phyloP scores from a whole-genome alignment of 2,329 filamentous ascomycete genomes.

The Fusarium pininemorale region DNA sequence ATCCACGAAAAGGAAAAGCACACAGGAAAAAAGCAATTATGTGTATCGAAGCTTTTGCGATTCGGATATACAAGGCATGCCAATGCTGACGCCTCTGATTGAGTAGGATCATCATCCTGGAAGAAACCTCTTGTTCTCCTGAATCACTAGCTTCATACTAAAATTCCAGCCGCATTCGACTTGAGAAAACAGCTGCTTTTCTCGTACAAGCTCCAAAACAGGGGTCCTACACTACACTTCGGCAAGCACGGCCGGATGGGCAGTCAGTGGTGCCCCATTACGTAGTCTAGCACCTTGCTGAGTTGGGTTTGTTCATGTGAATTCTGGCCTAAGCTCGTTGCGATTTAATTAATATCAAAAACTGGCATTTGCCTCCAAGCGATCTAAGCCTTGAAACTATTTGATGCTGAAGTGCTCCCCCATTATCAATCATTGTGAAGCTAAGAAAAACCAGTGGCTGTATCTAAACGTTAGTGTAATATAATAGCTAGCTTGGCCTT shows the following conservation, averaged over 20 bases:
- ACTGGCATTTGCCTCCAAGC: background rate
- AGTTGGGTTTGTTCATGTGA: background rate
- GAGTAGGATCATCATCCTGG: background rate
- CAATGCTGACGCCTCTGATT: background rate
- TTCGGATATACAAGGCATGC: background rate
- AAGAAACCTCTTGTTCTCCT: background rate
- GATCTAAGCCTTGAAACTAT: background rate
- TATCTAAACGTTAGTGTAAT: background rate
- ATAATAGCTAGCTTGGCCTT: background rate
- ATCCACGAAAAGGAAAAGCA: too few species aligned
- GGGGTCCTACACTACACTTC: background rate
- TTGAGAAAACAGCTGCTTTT: background rate
- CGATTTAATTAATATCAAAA: background rate
- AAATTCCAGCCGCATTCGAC: background rate
- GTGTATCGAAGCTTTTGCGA: background rate
- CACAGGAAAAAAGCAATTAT: background rate
- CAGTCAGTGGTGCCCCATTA: background rate
- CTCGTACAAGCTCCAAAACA: conserved; percentile 4
- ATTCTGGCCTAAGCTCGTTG: background rate
- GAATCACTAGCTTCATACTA: background rate
- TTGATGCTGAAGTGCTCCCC: background rate
- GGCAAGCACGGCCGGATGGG: background rate
- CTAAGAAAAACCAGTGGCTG: background rate
- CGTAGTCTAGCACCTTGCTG: background rate
- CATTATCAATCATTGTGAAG: background rate